Conservation (phyloP, 768 basidiomycete species). For the Gyrodon lividus region DNA sequence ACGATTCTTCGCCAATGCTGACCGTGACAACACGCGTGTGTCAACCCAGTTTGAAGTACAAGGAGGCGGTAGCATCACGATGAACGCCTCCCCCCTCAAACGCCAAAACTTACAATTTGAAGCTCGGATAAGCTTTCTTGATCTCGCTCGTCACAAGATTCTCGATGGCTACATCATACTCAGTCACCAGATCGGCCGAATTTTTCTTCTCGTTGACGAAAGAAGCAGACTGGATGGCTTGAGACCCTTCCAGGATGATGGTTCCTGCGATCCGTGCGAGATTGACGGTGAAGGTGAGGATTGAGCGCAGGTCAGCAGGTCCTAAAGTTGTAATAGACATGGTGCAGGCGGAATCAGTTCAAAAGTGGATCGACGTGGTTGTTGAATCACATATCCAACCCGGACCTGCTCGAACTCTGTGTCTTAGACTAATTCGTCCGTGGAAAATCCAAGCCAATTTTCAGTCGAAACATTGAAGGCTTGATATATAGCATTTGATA, state of each 20-base stretch:
- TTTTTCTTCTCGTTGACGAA: constrained; percentile 86
- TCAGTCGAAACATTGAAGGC: too few species aligned
- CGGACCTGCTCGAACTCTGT: too few species aligned
- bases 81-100: too few species aligned
- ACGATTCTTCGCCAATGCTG: constrained; percentile 95
- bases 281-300: constrained; percentile 66
- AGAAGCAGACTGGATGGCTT: constrained; percentile 62
- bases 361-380: too few species aligned
- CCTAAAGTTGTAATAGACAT: constrained; percentile 37
- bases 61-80: too few species aligned
- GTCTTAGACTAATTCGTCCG: too few species aligned
- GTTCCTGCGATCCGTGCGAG: constrained; percentile 75
- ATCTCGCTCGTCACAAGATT: constrained; percentile 76
- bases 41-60: too few species aligned
- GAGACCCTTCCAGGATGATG: constrained; percentile 74
- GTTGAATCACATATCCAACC: too few species aligned
- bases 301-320: constrained; percentile 48
- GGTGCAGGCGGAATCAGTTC: too few species aligned
- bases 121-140: constrained; percentile 62
- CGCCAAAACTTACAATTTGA: constrained; percentile 87
- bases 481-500: too few species aligned
- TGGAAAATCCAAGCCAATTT: too few species aligned
- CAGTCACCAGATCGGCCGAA: constrained; percentile 91
- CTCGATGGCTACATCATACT: constrained; percentile 91
- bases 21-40: too few species aligned